phyloP scores from a whole-genome alignment of 495 filamentous ascomycete species.

The Penicillium herquei region DNA sequence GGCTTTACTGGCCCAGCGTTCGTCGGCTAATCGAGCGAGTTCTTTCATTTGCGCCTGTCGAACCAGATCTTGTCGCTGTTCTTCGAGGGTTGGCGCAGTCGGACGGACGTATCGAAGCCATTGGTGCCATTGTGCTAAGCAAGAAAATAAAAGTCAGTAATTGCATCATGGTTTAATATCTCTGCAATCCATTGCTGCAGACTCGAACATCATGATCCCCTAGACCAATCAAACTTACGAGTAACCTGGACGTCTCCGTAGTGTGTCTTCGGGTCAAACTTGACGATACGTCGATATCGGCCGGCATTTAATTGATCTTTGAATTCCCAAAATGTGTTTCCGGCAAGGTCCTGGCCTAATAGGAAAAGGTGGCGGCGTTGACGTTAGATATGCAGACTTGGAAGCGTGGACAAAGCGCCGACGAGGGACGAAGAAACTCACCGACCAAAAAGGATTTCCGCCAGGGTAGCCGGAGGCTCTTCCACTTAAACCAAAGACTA shows the following conservation, averaged over 20 bases:
- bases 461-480: conserved; percentile 81
- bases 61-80: conserved; percentile 68
- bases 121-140: conserved; percentile 83
- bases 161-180: too few species aligned
- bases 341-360: conserved; percentile 76
- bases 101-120: conserved; percentile 86
- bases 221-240: conserved; percentile 36
- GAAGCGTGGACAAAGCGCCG: conserved; percentile 13
- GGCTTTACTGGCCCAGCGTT: conserved; percentile 78
- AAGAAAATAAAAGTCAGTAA: conserved; percentile 18
- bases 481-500: conserved; percentile 80
- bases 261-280: conserved; percentile 58
- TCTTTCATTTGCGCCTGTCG: conserved; percentile 69
- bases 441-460: conserved; percentile 76
- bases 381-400: conserved; percentile 10
- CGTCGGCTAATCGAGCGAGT: conserved; percentile 77
- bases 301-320: conserved; percentile 59
- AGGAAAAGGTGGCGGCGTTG: conserved; percentile 1
- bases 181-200: neutral
- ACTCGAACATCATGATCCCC: neutral
- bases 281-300: conserved; percentile 64
- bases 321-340: conserved; percentile 97
- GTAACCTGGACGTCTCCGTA: conserved; percentile 64
- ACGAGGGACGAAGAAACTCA: conserved; percentile 35
- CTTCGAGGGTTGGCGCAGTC: conserved; percentile 66